These are phyloP conservation scores for Phaeodactylum tricornutum DNA, from an alignment of 108 stramenopile genomes.

Conservation along the genomic window DNA sequence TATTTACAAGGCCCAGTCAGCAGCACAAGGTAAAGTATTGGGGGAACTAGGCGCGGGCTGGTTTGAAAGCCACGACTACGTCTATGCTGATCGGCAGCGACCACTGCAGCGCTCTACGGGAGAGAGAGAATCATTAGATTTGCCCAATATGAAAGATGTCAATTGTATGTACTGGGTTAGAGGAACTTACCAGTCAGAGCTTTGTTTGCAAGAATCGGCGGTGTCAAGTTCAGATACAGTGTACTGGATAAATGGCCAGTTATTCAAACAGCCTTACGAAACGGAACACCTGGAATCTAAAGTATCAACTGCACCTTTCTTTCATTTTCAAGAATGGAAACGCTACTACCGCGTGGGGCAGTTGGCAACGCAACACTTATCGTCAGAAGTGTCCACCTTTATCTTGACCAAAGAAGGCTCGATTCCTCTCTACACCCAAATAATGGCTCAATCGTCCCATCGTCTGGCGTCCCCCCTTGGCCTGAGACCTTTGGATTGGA, in stretches of 20 bases:
- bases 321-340: slow-evolving; percentile 92
- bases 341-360: slow-evolving; percentile 59
- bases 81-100: slow-evolving; percentile 13
- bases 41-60: slow-evolving; percentile 30
- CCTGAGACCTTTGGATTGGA: slow-evolving; percentile 19
- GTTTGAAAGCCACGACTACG: slow-evolving; percentile 42
- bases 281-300: slow-evolving; percentile 35
- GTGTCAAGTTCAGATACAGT: slow-evolving; percentile 51
- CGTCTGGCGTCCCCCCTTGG: slow-evolving; percentile 30
- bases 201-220: slow-evolving; percentile 42
- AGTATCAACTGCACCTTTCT: slow-evolving; percentile 64
- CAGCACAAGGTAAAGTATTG: slow-evolving; percentile 20
- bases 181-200: slow-evolving; percentile 55
- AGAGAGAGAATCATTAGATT: slow-evolving; percentile 19
- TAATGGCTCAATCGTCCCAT: slow-evolving; percentile 1
- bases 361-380: slow-evolving; percentile 30
- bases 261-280: slow-evolving; percentile 66
- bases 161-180: slow-evolving; percentile 90
- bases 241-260: slow-evolving; percentile 54
- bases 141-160: slow-evolving; percentile 15
- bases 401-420: slow-evolving; percentile 64
- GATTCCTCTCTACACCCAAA: slow-evolving; percentile 28
- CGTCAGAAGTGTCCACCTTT: slow-evolving; percentile 11
- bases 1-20: slow-evolving; percentile 47
- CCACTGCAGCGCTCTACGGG: slow-evolving; percentile 45